A percentile compares a stretch with the other conserved stretches of the same genome.
These are phyloP conservation scores for Nematodospora anomalae DNA, from an alignment of 1,139 yeast genomes.

Conservation along the genomic window DNA sequence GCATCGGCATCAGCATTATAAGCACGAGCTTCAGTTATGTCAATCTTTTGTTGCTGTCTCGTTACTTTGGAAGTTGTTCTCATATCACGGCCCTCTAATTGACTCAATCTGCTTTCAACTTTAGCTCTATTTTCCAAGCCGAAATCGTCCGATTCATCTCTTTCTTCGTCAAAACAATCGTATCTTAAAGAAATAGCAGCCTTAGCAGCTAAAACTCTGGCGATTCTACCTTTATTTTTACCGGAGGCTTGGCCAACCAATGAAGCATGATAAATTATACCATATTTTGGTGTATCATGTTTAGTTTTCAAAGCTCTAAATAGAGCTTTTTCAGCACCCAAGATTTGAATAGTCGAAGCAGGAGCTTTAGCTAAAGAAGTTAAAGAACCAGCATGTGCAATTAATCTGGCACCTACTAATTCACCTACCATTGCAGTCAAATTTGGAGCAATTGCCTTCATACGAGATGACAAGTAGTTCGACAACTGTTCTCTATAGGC, in stretches of 20 bases:
- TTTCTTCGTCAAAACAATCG: conserved; percentile 95
- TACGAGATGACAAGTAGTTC: conserved; percentile 87
- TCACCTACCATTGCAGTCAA: conserved; percentile 96
- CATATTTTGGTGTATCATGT: conserved; percentile 98
- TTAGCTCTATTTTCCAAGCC: conserved; percentile 91
- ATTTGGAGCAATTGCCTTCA: conserved; percentile 98
- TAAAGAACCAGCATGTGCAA: conserved; percentile 97
- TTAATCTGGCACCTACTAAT: conserved; percentile 96
- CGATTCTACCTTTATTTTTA: conserved; percentile 98
- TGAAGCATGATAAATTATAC: conserved; percentile 94
- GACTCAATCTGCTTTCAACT: conserved; percentile 92
- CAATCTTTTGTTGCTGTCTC: conserved; percentile 80
- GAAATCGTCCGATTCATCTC: conserved; percentile 91
- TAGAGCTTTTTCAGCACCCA: conserved; percentile 98
- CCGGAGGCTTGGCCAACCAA: conserved; percentile 95
- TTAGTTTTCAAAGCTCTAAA: conserved; percentile 98
- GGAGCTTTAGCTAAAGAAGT: conserved; percentile 97
- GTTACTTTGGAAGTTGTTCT: conserved; percentile 77
- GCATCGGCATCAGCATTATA: conserved; percentile 96
- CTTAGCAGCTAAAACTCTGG: conserved; percentile 97
- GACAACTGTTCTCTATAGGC: conserved; percentile 89
- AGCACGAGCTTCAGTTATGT: conserved; percentile 77
- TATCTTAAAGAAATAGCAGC: conserved; percentile 96
- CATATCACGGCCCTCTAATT: conserved; percentile 91
- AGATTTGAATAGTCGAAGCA: conserved; percentile 96